phyloP scores from a whole-genome alignment of 108 stramenopile species.

The Poteriospumella lacustris region DNA sequence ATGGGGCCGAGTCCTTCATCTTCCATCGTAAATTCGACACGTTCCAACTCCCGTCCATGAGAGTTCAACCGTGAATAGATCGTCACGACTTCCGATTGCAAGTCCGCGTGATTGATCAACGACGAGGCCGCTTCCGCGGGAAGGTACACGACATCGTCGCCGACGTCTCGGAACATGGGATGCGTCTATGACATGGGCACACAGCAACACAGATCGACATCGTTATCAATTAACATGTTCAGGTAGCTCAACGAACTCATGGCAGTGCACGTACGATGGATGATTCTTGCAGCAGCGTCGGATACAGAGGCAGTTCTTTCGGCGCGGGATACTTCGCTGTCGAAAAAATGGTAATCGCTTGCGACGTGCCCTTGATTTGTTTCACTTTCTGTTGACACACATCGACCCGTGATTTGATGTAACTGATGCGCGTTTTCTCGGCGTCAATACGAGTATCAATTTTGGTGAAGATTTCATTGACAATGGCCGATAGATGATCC shows the following conservation, averaged over 20 bases:
- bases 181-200: background rate
- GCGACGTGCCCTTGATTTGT: conserved; percentile 3
- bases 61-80: background rate
- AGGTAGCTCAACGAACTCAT: background rate
- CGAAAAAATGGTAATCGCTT: conserved; percentile 27
- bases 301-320: background rate
- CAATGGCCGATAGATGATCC: conserved; percentile 1
- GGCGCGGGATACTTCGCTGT: conserved; percentile 25
- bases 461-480: background rate
- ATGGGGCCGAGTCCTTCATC: conserved; percentile 21
- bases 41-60: background rate
- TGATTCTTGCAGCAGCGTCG: background rate
- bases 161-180: background rate
- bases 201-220: background rate
- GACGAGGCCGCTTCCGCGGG: background rate
- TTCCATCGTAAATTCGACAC: conserved; percentile 29
- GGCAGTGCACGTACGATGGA: background rate
- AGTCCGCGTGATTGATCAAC: background rate
- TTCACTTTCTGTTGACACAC: conserved; percentile 16
- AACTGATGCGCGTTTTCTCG: background rate
- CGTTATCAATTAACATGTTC: background rate
- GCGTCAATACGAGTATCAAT: conserved; percentile 17
- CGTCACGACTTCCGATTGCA: background rate
- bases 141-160: conserved; percentile 14
- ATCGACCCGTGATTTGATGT: background rate